A percentile compares a stretch with the other conserved stretches of the same genome.
phyloP scores from a whole-genome alignment of 2,329 filamentous ascomycete genomes.

The Calonectria naviculata region DNA sequence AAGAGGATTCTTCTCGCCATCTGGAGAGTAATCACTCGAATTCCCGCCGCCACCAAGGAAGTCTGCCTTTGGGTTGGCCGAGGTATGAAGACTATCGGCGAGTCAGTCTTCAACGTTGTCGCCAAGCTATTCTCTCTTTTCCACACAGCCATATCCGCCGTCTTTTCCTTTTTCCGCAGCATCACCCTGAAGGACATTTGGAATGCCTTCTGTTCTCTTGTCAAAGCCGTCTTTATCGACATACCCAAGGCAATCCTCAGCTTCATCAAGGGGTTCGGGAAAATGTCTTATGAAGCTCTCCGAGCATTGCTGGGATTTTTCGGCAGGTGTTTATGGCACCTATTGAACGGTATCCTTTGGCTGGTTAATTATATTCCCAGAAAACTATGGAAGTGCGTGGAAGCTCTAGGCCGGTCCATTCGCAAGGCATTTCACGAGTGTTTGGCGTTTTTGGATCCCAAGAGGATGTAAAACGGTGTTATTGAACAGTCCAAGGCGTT shows the following conservation, averaged over 20 bases:
- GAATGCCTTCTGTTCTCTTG: conserved; percentile 47
- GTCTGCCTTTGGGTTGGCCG: conserved; percentile 44
- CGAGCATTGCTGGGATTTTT: conserved; percentile 44
- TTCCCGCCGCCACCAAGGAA: conserved; percentile 40
- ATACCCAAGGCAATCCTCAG: conserved; percentile 41
- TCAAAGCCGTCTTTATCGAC: conserved; percentile 44
- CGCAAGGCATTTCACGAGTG: conserved; percentile 48
- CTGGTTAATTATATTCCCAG: conserved; percentile 47
- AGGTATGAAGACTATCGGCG: conserved; percentile 39
- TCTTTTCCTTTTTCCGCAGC: conserved; percentile 46
- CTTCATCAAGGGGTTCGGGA: conserved; percentile 19
- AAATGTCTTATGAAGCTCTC: conserved; percentile 41
- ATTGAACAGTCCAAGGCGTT: too few relatives aligned
- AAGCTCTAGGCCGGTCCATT: conserved; percentile 43
- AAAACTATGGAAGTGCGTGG: conserved; percentile 46
- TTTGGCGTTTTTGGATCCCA: conserved; percentile 51
- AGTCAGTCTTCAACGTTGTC: conserved; percentile 38
- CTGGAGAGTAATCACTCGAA: conserved; percentile 31
- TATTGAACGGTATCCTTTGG: conserved; percentile 39
- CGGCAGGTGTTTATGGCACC: conserved; percentile 41
- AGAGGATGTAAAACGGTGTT: conserved; percentile 36
- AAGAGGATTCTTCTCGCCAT: conserved; percentile 16
- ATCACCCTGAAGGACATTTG: conserved; percentile 54
- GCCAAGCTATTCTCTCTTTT: conserved; percentile 45
- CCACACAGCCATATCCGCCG: conserved; percentile 49